Evolutionary conservation across 495 filamentous ascomycete genomes (phyloP).

Genomic region (Hypoxylon rickii): DNA sequence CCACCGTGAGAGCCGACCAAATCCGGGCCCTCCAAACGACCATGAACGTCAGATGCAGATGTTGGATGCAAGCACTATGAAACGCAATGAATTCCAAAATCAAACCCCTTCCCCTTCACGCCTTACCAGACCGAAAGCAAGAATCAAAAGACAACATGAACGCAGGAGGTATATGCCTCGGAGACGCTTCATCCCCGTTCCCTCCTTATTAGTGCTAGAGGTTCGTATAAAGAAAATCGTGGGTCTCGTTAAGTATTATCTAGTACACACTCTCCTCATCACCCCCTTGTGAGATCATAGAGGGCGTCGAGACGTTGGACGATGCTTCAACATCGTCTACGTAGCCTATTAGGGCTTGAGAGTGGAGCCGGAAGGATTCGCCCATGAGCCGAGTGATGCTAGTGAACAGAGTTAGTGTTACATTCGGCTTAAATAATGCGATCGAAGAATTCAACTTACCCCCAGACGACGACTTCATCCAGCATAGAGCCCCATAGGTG

Average conservation of each 20-base stretch:
- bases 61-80: constrained; percentile 44
- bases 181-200: constrained; percentile 44
- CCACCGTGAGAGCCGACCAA: constrained; percentile 41
- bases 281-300: constrained; percentile 64
- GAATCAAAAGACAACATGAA: constrained; percentile 37
- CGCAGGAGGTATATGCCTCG: constrained; percentile 56
- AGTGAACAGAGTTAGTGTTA: constrained; percentile 51
- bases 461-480: constrained; percentile 98
- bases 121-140: constrained; percentile 36
- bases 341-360: constrained; percentile 90
- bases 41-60: constrained; percentile 48
- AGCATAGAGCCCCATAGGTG: constrained; percentile 97
- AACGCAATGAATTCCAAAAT: constrained; percentile 35
- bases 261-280: constrained; percentile 67
- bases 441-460: constrained; percentile 56
- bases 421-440: constrained; percentile 1
- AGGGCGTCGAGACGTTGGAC: constrained; percentile 63
- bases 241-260: constrained; percentile 43
- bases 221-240: constrained; percentile 56
- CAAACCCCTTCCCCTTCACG: constrained; percentile 37
- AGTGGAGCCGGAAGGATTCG: constrained; percentile 96
- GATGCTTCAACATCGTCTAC: constrained; percentile 72
- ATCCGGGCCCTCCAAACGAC: constrained; percentile 52
- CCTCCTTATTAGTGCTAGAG: constrained; percentile 36
- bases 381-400: constrained; percentile 98